A percentile compares a stretch with the other conserved stretches of the same genome.
Evolutionary conservation across 2,329 filamentous ascomycete genomes (phyloP).

Genomic region (Penicillium sp.): DNA sequence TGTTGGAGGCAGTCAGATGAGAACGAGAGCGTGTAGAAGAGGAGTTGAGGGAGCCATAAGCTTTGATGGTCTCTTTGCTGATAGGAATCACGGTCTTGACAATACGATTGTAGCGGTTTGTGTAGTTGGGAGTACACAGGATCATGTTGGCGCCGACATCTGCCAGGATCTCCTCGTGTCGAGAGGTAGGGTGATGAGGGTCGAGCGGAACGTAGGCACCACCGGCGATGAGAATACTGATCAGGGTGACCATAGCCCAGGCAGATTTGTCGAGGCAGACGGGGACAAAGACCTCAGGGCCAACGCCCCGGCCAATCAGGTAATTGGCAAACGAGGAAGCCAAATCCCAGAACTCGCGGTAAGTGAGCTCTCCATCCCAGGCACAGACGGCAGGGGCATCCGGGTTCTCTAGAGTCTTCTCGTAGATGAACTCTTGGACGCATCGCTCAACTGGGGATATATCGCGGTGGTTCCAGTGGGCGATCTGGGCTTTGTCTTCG

Average conservation of each 20-base stretch:
- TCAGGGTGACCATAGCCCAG: constrained; percentile 38
- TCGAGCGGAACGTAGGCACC: constrained; percentile 41
- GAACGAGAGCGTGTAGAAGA: neutral
- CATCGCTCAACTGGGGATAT: constrained; percentile 32
- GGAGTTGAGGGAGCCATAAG: constrained; percentile 26
- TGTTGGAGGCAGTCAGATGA: constrained; percentile 28
- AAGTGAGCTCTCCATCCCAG: constrained; percentile 42
- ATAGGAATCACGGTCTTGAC: constrained; percentile 39
- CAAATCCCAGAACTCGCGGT: constrained; percentile 34
- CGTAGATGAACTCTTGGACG: constrained; percentile 38
- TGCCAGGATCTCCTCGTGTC: constrained; percentile 38
- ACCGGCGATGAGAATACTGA: constrained; percentile 39
- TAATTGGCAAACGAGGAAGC: constrained; percentile 37
- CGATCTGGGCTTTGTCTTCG: constrained; percentile 37
- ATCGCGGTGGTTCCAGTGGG: constrained; percentile 36
- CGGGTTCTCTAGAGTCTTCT: constrained; percentile 29
- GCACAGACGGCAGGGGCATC: constrained; percentile 39
- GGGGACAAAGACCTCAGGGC: constrained; percentile 37
- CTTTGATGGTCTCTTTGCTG: constrained; percentile 36
- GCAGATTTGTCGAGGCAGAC: constrained; percentile 41
- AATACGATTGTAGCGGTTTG: constrained; percentile 31
- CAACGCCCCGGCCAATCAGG: constrained; percentile 36
- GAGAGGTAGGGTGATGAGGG: constrained; percentile 38
- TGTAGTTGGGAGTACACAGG: constrained; percentile 38
- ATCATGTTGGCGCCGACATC: constrained; percentile 38